Base-by-base conservation (phyloP, 768 basidiomycete genomes). In the Mycena leptocephala region DNA sequence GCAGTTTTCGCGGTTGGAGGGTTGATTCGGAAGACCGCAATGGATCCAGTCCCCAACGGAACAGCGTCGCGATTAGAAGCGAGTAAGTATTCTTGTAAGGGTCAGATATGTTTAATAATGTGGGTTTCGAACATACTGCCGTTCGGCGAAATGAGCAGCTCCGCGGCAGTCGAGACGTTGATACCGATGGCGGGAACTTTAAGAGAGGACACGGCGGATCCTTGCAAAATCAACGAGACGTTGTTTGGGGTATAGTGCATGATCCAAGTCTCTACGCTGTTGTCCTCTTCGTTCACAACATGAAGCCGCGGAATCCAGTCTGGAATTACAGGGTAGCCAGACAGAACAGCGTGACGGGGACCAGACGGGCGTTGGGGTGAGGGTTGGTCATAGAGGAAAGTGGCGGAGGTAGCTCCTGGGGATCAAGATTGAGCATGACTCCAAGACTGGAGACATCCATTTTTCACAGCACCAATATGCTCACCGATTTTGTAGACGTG, bases 221-320 rank as follows among this genome's bases (percentile, higher is more conserved):
- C 68, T 75, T 75, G 74, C 24, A 75, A 24, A 20, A 41, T 51
- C 41, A 75, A 22, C 5, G 74, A 70, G n/a, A 75, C 22, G 18
- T 75, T 75, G 33, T 75, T 58, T 10, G 18, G 68, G 11, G 62
- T 62, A 43, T 75, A 75, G 32, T 75, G 74, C 74, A 75, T 75
- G 32, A 70, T 70, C 74, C 74, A 75, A 28, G 74, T 75, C 53
- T 75, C 74, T 2, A 75, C 74, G 32, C 68, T 70, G 37, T 75
- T 75, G 68, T 75, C 74, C 55, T 75, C 74, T 24, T 75, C 74
- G 14, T 75, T 75, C 7, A 75, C 61, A 9, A 75, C 74, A 28
- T 75, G 74, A 62, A 75, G 18, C 32, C 74, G 46, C 5, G 74
- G 74, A 20, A 75, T 20, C 74, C 74, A 75, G 41, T 56, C 32